A percentile compares a stretch with the other conserved stretches of the same genome.
These are phyloP conservation scores for Colletotrichum sp. DNA, from an alignment of 2,329 filamentous ascomycete species.

Conservation along the genomic window DNA sequence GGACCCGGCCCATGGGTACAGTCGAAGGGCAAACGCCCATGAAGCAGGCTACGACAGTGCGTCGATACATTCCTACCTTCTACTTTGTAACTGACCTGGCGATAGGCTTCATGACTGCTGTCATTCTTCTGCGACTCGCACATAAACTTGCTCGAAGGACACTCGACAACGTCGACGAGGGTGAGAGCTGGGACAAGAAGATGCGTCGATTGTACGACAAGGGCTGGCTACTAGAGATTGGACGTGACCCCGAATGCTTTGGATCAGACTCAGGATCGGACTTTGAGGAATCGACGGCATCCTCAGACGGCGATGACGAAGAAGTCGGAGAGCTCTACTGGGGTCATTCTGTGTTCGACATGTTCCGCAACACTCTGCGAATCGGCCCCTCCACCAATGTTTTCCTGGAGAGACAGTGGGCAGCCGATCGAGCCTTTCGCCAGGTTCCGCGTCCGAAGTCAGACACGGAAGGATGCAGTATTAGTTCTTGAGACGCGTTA, in stretches of 20 bases:
- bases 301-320: not conserved
- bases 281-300: not conserved
- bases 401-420: not conserved
- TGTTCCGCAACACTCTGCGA: not conserved
- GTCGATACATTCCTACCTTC: not conserved
- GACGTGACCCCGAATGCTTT: not conserved
- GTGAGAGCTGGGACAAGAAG: not conserved
- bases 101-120: constrained; percentile 9
- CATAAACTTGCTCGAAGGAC: not conserved
- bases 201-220: not conserved
- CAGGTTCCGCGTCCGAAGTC: not conserved
- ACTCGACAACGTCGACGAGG: not conserved
- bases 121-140: not conserved
- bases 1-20: not conserved
- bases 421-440: not conserved
- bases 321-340: not conserved
- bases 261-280: not conserved
- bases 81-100: not conserved
- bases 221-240: not conserved
- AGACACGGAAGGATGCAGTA: not conserved
- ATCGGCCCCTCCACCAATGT: not conserved
- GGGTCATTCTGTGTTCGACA: not conserved
- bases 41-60: constrained; percentile 9
- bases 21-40: not conserved
- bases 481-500: not conserved